Percentiles rank a stretch among this genome's conserved stretches.
Conservation (phyloP, 495 filamentous ascomycete genomes). For the Parmelia sp. region DNA sequence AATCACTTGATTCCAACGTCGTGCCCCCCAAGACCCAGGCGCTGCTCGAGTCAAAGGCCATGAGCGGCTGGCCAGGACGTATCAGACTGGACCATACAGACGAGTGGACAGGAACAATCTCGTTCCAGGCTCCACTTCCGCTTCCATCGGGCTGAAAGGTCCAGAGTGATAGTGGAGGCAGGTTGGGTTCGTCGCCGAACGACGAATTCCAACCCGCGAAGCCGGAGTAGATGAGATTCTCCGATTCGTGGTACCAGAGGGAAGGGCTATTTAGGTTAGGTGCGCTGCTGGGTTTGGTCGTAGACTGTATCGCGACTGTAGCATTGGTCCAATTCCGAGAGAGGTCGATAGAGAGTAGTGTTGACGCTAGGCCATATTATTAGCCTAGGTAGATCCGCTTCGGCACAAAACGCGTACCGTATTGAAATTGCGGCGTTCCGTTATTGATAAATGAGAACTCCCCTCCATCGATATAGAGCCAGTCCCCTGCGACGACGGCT, state of each 20-base stretch:
- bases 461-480: constrained; percentile 24
- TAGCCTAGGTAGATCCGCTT: not conserved
- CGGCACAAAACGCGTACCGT: not conserved
- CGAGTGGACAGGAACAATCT: not conserved
- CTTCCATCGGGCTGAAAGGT: constrained; percentile 22
- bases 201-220: constrained; percentile 13
- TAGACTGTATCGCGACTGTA: constrained; percentile 16
- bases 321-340: constrained; percentile 22
- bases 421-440: constrained; percentile 13
- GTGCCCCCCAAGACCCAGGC: constrained; percentile 18
- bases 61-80: constrained; percentile 2
- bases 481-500: constrained; percentile 19
- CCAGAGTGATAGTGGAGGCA: constrained; percentile 16
- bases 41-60: not conserved
- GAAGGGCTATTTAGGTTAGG: constrained; percentile 12
- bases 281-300: constrained; percentile 11
- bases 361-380: constrained; percentile 9
- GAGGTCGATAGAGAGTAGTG: constrained; percentile 24
- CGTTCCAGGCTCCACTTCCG: constrained; percentile 19
- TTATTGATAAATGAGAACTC: constrained; percentile 17
- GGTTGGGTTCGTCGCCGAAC: not conserved
- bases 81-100: not conserved
- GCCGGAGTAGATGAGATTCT: constrained; percentile 15
- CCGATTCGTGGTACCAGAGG: constrained; percentile 19
- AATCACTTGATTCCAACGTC: not conserved